Evolutionary conservation across 2,329 filamentous ascomycete species (phyloP), one percentile per base, ranked within the genome.

Genomic region (Hymenoscyphus salicellus): DNA sequence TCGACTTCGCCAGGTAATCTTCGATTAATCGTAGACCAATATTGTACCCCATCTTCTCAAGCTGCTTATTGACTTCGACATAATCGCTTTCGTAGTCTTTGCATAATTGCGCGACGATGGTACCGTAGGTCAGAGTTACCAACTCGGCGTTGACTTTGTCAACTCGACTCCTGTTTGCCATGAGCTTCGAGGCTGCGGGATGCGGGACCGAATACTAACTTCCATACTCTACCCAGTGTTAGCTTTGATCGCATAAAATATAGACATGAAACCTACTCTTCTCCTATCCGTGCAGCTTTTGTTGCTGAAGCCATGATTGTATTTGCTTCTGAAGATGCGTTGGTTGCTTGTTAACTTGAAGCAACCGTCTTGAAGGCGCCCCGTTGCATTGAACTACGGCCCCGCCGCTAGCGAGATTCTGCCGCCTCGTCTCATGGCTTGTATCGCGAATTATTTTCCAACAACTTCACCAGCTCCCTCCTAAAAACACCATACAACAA

Each of bases 1-100:
- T 94, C 5, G 93, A 95, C 78, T 97, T 98, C 73, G 95, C 95
- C 20, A 99, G 87, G 75, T 97, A 99, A 79, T 99, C 95, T 73
- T 99, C 95, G 72, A 99, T 97, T 70, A 99, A 80, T 43, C 95
- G 91, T 75, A 98, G 83, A 32, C 95, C 95, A 69, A 99, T 99
- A 75, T 98, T 98, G 81, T 98, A 97, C 63, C 95, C 95, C 95
- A 99, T 99, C 80, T 94, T 96, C 76, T 99, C 95, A 55, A 99
- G 85, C 78, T 99, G 95, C 78, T 94, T 93, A 81, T 99, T 99
- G 76, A 99, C 94, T 77, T 98, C 93, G 60, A 86, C 83, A 76
- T 99, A 99, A 79, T 98, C 92, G 73, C 87, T 89, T 72, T 97
- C 93, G 77, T 94, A 97, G 81, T 99, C 95, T 78, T 94, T 94